A percentile compares a stretch with the other conserved stretches of the same genome.
These are phyloP conservation scores for Paramecium sonneborni DNA, from an alignment of 73 alveolate genomes.

Conservation along the genomic window DNA sequence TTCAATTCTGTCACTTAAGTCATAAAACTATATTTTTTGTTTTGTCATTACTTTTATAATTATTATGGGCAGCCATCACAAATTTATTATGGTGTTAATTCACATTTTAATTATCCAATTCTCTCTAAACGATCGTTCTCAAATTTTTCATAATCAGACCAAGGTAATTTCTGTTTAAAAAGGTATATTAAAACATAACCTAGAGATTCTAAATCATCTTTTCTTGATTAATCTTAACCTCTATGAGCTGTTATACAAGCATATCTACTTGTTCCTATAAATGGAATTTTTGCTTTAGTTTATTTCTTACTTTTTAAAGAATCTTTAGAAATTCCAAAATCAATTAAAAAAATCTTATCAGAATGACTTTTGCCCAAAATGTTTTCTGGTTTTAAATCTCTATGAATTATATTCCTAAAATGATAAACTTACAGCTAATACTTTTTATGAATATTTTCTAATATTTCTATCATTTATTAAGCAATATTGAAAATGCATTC, in stretches of 20 bases:
- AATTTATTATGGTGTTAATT: not conserved
- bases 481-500: constrained; percentile 14
- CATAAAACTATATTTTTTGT: not conserved
- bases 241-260: not conserved
- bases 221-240: not conserved
- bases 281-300: constrained; percentile 1
- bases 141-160: not conserved
- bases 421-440: not conserved
- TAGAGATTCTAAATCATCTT: not conserved
- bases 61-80: not conserved
- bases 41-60: not conserved
- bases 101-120: not conserved
- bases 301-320: not conserved
- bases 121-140: not conserved
- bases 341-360: constrained; percentile 2
- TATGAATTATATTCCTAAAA: constrained; percentile 15
- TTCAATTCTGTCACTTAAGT: not conserved
- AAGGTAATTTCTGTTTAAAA: not conserved
- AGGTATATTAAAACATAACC: not conserved
- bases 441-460: constrained; percentile 44
- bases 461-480: not conserved
- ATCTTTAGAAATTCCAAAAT: constrained; percentile 42
- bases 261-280: not conserved
- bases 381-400: constrained; percentile 54
- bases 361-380: not conserved